Base-by-base conservation (phyloP, 805 yeast species). In the Ogataea nakhonphanomensis region DNA sequence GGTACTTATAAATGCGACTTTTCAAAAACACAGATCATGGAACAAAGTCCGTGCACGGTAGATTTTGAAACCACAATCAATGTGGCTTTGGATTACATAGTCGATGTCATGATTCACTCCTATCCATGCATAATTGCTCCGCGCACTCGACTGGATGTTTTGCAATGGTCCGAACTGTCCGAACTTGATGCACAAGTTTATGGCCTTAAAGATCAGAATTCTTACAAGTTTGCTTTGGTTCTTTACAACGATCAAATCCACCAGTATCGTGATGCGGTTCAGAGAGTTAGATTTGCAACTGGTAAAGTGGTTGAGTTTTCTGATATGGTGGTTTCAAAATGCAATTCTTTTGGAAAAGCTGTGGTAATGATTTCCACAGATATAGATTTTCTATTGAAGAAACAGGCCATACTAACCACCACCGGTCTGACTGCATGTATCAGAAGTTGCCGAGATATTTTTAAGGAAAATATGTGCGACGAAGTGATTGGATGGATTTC, bases 181-280 rank as follows among this genome's bases (percentile, higher is more conserved):
- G 45, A 58, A 2, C 38, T 59, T 4, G 48, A 50, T 28, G 68
- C 73, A 1, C 49, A 51, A 0, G 63, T 63, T 21, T 84, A 84
- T 50, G 68, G 66, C 1, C 70, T 59, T 2, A 57, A 55, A 2
- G 78, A 71, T 38, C 53, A 55, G 39, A 69, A 72, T 21, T 67
- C 78, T 12, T 69, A 62, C 4, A 70, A 70, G 45, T 86, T 69
- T 61, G 76, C 69, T 20, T 62, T 88, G 22, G 60, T 79, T 24
- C 62, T 84, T 3, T 87, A 86, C 71, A 87, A 89, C 51, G 96
- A 88, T 55, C 93, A 83, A 51, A 71, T 76, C 25, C 79, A 84
- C 43, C 91, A 89, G 41, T 79, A 74, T 49, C 67, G 78, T 40
- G 95, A 88, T 54, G 89, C 90, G 0, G 75, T 79, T 3, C 80